Evolutionary conservation across 2,329 filamentous ascomycete species (phyloP).

Genomic region (Periconia sp.): DNA sequence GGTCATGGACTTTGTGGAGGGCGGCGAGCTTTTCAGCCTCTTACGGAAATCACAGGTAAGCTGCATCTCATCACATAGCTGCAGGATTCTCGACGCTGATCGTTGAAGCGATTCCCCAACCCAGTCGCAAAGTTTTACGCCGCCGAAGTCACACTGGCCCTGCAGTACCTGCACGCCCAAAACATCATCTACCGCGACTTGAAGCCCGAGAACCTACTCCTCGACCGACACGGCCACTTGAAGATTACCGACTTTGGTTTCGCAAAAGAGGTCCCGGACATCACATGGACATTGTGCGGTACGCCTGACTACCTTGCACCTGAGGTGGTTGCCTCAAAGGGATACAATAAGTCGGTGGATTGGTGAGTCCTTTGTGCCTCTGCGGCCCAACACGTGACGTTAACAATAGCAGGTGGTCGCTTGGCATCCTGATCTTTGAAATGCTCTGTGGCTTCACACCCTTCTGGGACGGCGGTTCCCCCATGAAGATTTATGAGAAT

Average conservation of each 20-base stretch:
- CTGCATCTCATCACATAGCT: conserved; percentile 36
- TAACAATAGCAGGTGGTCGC: conserved; percentile 77
- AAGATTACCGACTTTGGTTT: conserved; percentile 99
- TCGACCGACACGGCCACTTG: conserved; percentile 91
- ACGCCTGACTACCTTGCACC: conserved; percentile 97
- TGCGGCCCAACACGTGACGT: conserved; percentile 6
- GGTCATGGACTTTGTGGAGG: conserved; percentile 99
- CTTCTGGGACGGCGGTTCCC: conserved; percentile 97
- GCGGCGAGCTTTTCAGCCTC: conserved; percentile 94
- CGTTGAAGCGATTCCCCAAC: conserved; percentile 88
- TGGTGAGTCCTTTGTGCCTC: conserved; percentile 69
- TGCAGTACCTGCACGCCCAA: conserved; percentile 92
- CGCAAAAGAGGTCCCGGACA: conserved; percentile 96
- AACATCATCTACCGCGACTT: conserved; percentile 98
- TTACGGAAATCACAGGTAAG: conserved; percentile 88
- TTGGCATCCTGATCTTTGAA: conserved; percentile 98
- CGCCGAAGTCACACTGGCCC: conserved; percentile 91
- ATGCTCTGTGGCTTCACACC: conserved; percentile 99
- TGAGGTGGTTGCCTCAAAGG: conserved; percentile 98
- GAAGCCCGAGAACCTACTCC: conserved; percentile 91
- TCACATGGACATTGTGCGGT: conserved; percentile 98
- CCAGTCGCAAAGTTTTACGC: conserved; percentile 99
- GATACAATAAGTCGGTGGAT: conserved; percentile 99
- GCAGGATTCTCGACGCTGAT: conserved; percentile 1
- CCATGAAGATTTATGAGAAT: conserved; percentile 99